These are phyloP conservation scores for Lentinula detonsa DNA, from an alignment of 768 basidiomycete genomes.

Conservation along the genomic window DNA sequence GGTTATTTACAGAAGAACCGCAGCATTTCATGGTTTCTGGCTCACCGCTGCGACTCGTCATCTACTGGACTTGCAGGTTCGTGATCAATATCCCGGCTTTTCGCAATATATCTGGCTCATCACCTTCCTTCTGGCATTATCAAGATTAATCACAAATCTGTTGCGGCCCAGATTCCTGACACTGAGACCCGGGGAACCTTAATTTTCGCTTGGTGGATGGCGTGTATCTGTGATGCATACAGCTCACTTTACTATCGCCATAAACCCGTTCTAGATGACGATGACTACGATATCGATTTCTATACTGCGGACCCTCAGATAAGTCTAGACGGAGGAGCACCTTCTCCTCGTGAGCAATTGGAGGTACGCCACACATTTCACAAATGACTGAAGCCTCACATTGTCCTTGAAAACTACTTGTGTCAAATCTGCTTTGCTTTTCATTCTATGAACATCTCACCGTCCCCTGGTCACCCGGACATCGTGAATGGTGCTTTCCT, in stretches of 20 bases:
- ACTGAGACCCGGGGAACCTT: constrained; percentile 74
- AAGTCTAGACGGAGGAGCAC: constrained; percentile 36
- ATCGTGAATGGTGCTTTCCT: neutral
- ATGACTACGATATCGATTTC: constrained; percentile 87
- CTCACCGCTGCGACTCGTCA: constrained; percentile 72
- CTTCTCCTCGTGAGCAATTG: constrained; percentile 72
- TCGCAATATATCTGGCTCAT: neutral
- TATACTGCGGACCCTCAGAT: constrained; percentile 64
- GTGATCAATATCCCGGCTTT: neutral
- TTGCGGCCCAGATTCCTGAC: constrained; percentile 67
- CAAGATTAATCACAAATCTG: constrained; percentile 82
- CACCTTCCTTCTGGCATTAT: neutral
- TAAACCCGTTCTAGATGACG: constrained; percentile 82
- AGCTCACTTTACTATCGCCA: constrained; percentile 78
- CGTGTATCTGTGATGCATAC: constrained; percentile 80
- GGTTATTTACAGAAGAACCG: constrained; percentile 13
- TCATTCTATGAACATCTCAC: neutral
- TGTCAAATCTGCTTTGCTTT: neutral
- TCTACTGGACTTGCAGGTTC: constrained; percentile 70
- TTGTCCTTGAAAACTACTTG: neutral
- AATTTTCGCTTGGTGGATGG: constrained; percentile 95
- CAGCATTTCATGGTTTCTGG: constrained; percentile 87
- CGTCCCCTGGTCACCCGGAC: neutral
- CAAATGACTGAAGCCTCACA: neutral
- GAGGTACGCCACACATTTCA: constrained; percentile 46